Evolutionary conservation across 495 filamentous ascomycete genomes (phyloP).

Genomic region (Hypomontagnella submonticulosa): DNA sequence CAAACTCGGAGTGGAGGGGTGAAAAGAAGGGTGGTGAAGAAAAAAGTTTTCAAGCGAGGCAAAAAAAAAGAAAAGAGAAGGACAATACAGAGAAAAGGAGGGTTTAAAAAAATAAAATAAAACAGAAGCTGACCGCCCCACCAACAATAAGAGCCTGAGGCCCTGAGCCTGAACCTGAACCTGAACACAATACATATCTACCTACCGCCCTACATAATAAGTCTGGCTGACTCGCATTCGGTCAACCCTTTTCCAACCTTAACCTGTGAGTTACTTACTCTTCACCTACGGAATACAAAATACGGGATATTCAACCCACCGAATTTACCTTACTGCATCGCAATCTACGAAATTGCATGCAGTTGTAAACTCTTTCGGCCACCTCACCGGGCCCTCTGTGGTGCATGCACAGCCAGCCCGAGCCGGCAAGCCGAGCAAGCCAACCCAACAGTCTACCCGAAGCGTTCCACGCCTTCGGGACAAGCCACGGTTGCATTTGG

Average conservation of each 20-base stretch:
- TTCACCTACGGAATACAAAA: constrained; percentile 6
- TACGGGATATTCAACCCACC: constrained; percentile 22
- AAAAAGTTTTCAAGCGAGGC: background rate
- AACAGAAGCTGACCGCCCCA: constrained; percentile 39
- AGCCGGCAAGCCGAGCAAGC: constrained; percentile 44
- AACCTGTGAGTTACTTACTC: constrained; percentile 15
- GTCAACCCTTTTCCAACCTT: constrained; percentile 30
- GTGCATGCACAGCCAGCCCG: constrained; percentile 39
- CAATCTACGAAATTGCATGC: constrained; percentile 31
- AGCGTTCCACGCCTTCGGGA: constrained; percentile 41
- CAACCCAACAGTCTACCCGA: constrained; percentile 37
- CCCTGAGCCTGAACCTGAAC: too few species aligned
- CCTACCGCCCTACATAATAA: constrained; percentile 21
- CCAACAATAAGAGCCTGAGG: constrained; percentile 21
- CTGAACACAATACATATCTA: background rate
- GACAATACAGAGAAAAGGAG: background rate
- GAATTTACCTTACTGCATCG: constrained; percentile 28
- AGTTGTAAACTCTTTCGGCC: constrained; percentile 36
- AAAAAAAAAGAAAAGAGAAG: constrained; percentile 10
- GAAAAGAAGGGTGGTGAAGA: constrained; percentile 1
- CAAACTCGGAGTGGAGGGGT: constrained; percentile 34
- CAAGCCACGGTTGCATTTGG: constrained; percentile 43
- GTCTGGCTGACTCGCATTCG: constrained; percentile 35
- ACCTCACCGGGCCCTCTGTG: constrained; percentile 26
- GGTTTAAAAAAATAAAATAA: constrained; percentile 3